phyloP scores from a whole-genome alignment of 1,284 basidiomycete species.

The Fomitopsis betulina region DNA sequence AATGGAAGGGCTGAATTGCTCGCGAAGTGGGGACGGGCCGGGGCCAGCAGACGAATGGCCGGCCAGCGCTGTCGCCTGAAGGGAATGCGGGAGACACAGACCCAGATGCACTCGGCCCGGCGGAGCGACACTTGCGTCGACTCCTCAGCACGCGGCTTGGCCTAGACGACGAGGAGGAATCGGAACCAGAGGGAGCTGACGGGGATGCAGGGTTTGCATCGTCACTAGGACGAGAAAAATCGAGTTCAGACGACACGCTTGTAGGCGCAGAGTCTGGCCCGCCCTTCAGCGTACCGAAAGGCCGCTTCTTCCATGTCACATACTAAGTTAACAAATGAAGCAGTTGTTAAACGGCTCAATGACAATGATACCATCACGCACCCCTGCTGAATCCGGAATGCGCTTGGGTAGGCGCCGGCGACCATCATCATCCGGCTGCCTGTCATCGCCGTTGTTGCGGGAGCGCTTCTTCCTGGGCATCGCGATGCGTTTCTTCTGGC shows the following conservation, averaged over 20 bases:
- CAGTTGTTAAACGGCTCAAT: background rate
- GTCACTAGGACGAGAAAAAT: background rate
- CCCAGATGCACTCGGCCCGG: background rate
- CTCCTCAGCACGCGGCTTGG: background rate
- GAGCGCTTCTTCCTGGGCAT: constrained; percentile 1
- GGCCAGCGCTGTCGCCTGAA: background rate
- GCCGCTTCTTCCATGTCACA: background rate
- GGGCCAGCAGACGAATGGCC: background rate
- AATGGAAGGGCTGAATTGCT: background rate
- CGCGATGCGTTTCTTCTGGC: background rate
- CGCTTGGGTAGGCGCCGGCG: background rate
- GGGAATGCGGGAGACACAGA: background rate
- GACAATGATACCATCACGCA: background rate
- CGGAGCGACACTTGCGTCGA: background rate
- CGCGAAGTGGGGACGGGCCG: background rate
- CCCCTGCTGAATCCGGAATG: background rate
- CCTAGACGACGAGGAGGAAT: background rate
- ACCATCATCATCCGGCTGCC: background rate
- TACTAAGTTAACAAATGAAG: background rate
- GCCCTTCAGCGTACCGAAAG: background rate
- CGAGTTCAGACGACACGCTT: background rate
- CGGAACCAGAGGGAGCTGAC: background rate
- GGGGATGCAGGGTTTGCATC: background rate
- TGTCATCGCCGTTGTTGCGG: background rate
- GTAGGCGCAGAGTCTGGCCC: background rate